Base-by-base conservation (phyloP, 2,329 filamentous ascomycete species). In the Xylariaceae sp. region DNA sequence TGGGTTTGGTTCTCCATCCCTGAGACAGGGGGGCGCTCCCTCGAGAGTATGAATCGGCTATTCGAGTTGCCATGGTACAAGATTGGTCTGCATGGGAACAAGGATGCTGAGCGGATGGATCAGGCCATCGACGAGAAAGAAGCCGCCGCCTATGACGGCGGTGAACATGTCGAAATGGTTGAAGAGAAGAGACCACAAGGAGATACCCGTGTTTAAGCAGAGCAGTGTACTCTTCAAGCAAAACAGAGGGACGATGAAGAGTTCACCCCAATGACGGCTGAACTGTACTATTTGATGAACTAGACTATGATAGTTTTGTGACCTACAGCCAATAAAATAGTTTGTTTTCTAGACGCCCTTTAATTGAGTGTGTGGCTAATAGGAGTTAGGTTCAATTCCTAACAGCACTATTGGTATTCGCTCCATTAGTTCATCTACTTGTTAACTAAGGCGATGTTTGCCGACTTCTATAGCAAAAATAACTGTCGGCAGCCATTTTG, bases 1-100 rank as follows among this genome's bases (percentile, higher is more conserved):
- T 92, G 88, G 87, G 89, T 89, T 2, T 89, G 80, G 78, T 82
- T 90, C 72, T 88, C 81, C 59, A 81, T 93, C 1, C 89, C 89
- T 0, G 89, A 92, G 77, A 90, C 88, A 0, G 81, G 82, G 0
- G 89, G 89, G 0, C 77, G 80, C n/a, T 77, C 76, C 48, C 77
- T 89, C 7, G 87, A 89, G 76, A 84, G 79, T 61, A 90, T 92
- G 82, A 88, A 92, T 67, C 77, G 80, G 21, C 77, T 92, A 60
- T 92, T 92, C 67, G 82, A 81, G 48, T 76, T 91, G 47, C 87
- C 86, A 0, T 93, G 89, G 89, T 86, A 89, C 71, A 81, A 83
- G 71, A 91, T 93, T 62, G 89, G 90, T 29, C 74, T 77, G 0
- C 68, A 79, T 62, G 82, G 82, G 0, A 83, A 83, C 67, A 67